Conservation (phyloP, 2,329 filamentous ascomycete genomes). For the Claviceps sp. region DNA sequence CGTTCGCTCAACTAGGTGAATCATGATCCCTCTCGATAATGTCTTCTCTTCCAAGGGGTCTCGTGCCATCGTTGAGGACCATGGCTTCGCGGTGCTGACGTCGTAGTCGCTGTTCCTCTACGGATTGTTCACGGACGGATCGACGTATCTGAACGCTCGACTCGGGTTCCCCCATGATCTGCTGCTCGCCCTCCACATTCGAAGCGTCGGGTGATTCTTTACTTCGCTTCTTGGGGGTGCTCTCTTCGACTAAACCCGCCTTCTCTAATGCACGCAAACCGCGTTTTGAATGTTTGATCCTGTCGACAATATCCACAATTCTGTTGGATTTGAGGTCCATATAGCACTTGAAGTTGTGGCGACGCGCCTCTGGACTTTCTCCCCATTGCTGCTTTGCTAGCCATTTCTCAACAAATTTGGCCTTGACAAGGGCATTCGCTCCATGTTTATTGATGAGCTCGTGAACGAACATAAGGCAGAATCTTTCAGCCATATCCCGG, state of each 20-base stretch:
- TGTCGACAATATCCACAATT: conserved; percentile 38
- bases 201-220: conserved; percentile 19
- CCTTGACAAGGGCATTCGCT: conserved; percentile 42
- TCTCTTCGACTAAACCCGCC: conserved; percentile 31
- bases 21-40: conserved; percentile 57
- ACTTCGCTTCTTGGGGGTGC: conserved; percentile 15
- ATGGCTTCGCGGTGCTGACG: conserved; percentile 75
- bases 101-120: conserved; percentile 58
- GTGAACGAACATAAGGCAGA: conserved; percentile 43
- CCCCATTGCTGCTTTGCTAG: conserved; percentile 62
- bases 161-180: conserved; percentile 11
- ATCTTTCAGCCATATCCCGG: conserved; percentile 47
- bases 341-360: conserved; percentile 40
- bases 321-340: conserved; percentile 34
- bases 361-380: conserved; percentile 34
- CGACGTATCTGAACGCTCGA: conserved; percentile 17
- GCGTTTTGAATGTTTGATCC: conserved; percentile 31
- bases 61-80: conserved; percentile 77
- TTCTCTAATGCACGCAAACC: conserved; percentile 39
- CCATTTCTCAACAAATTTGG: conserved; percentile 59
- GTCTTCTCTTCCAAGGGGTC: conserved; percentile 58
- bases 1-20: conserved; percentile 17
- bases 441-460: conserved; percentile 48
- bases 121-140: conserved; percentile 35
- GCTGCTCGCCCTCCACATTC: conserved; percentile 19